phyloP scores from a whole-genome alignment of 1,284 basidiomycete genomes.

The Blastosporella zonata region DNA sequence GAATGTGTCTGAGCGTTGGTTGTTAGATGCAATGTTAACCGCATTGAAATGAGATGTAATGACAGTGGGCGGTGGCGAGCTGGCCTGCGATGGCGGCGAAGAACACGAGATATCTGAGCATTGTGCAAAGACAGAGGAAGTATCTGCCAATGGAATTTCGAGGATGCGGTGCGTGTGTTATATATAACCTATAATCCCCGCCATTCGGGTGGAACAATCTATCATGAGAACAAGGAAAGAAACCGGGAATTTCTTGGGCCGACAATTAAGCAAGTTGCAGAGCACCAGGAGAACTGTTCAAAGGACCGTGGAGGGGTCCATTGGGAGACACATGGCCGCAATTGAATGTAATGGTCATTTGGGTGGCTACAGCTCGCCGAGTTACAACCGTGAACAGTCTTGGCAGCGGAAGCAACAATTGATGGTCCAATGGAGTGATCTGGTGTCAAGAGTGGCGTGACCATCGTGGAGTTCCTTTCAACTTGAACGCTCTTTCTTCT shows the following conservation, averaged over 20 bases:
- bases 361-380: neutral
- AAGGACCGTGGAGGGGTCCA: neutral
- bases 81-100: conserved; percentile 6
- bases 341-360: neutral
- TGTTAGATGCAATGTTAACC: neutral
- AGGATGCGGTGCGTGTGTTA: neutral
- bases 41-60: neutral
- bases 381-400: neutral
- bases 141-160: neutral
- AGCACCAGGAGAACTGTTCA: neutral
- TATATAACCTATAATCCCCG: neutral
- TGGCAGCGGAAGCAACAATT: neutral
- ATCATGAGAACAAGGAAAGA: conserved; percentile 6
- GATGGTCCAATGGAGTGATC: neutral
- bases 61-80: conserved; percentile 19
- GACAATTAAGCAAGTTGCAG: conserved; percentile 9
- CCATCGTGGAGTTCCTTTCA: neutral
- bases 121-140: neutral
- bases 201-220: neutral
- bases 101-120: conserved; percentile 5
- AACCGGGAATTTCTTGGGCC: conserved; percentile 13
- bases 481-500: too few relatives aligned
- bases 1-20: conserved; percentile 30
- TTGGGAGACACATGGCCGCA: neutral
- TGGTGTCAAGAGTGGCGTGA: neutral